phyloP scores from a whole-genome alignment of 2,329 filamentous ascomycete species.

The Diaporthe citri region DNA sequence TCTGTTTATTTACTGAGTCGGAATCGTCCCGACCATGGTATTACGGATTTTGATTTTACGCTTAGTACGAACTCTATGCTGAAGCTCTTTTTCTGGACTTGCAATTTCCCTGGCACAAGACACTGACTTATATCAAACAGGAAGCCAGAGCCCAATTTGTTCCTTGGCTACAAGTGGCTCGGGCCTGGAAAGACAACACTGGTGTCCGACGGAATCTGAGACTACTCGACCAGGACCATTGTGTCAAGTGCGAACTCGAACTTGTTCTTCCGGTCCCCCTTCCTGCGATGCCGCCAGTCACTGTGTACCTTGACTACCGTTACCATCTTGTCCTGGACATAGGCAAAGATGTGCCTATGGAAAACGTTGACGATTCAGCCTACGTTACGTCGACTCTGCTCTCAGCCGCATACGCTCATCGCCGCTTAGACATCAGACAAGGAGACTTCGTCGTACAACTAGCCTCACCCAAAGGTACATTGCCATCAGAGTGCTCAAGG shows the following conservation, averaged over 20 bases:
- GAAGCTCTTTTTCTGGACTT: neutral
- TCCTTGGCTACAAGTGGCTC: slow-evolving; percentile 61
- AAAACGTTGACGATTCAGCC: slow-evolving; percentile 37
- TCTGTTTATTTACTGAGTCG: neutral
- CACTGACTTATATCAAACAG: neutral
- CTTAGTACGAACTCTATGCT: too few species aligned
- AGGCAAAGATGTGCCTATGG: slow-evolving; percentile 43
- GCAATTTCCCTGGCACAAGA: neutral
- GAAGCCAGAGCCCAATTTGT: slow-evolving; percentile 54
- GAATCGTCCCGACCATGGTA: neutral
- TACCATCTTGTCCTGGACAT: slow-evolving; percentile 54
- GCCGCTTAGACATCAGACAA: slow-evolving; percentile 54
- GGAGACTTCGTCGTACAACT: slow-evolving; percentile 60
- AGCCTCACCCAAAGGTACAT: slow-evolving; percentile 43
- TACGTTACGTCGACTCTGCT: slow-evolving; percentile 63
- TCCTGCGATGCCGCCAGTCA: slow-evolving; percentile 52
- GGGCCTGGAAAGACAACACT: slow-evolving; percentile 55
- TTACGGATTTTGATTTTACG: neutral
- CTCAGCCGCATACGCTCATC: slow-evolving; percentile 61
- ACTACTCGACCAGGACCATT: slow-evolving; percentile 51
- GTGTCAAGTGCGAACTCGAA: slow-evolving; percentile 53
- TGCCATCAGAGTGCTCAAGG: slow-evolving; percentile 49
- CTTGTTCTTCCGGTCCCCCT: slow-evolving; percentile 59
- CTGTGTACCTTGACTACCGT: slow-evolving; percentile 55
- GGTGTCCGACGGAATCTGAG: slow-evolving; percentile 48